Conservation (phyloP, 1,284 basidiomycete species). For the Pterula multifida region DNA sequence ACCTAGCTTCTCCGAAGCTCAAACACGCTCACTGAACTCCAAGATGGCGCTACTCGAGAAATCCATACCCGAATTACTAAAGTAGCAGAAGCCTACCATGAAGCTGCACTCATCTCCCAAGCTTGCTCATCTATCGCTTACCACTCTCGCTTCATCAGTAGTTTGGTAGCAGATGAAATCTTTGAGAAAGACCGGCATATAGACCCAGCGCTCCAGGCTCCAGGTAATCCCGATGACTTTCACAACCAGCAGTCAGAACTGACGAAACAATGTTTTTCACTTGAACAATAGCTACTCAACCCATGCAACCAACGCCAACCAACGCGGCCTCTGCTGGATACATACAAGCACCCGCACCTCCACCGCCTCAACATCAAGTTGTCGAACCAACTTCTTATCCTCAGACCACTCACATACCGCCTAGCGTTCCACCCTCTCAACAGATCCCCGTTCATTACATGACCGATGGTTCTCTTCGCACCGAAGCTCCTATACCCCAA, state of each 20-base stretch:
- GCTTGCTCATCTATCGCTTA: conserved; percentile 49
- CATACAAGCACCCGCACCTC: background rate
- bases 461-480: background rate
- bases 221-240: conserved; percentile 25
- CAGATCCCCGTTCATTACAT: background rate
- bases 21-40: conserved; percentile 39
- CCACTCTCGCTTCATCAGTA: conserved; percentile 66
- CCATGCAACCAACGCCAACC: background rate
- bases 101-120: conserved; percentile 49
- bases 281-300: background rate
- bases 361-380: background rate
- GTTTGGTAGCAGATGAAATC: conserved; percentile 51
- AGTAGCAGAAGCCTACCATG: conserved; percentile 64
- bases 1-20: conserved; percentile 52
- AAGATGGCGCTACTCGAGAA: conserved; percentile 42
- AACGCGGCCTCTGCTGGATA: background rate
- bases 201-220: conserved; percentile 22
- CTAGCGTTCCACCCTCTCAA: background rate
- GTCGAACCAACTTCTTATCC: background rate
- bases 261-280: background rate
- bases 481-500: background rate
- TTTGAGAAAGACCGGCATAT: conserved; percentile 32
- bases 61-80: conserved; percentile 52
- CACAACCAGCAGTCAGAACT: background rate
- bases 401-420: background rate